A percentile compares a stretch with the other conserved stretches of the same genome.
These are phyloP conservation scores for Umbilicaria muhlenbergii DNA, from an alignment of 495 filamentous ascomycete species.

Conservation along the genomic window DNA sequence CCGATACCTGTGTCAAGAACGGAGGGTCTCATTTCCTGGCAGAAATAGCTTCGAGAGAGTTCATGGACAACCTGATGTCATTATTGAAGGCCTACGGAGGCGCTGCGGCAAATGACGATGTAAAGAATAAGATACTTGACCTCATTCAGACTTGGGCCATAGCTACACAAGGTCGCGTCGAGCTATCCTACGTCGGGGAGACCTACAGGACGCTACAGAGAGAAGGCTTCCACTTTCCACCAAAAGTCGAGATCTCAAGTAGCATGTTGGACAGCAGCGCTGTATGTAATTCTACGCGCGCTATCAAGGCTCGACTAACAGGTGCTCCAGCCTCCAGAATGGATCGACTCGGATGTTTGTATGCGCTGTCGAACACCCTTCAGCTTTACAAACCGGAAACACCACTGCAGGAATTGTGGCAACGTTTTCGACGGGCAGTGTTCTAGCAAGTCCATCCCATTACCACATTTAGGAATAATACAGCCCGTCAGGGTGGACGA, in stretches of 20 bases:
- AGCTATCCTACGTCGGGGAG: conserved; percentile 73
- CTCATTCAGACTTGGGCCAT: conserved; percentile 88
- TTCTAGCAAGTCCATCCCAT: conserved; percentile 71
- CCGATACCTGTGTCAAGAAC: conserved; percentile 97
- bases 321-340: conserved; percentile 68
- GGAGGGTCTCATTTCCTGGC: conserved; percentile 90
- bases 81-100: conserved; percentile 66
- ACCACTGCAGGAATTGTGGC: conserved; percentile 94
- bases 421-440: conserved; percentile 93
- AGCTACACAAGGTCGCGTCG: conserved; percentile 71
- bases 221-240: conserved; percentile 83
- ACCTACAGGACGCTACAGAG: conserved; percentile 65
- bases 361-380: conserved; percentile 94
- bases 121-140: conserved; percentile 79
- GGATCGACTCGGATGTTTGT: conserved; percentile 95
- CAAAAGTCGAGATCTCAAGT: conserved; percentile 69
- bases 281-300: conserved; percentile 37
- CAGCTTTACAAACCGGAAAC: conserved; percentile 94
- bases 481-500: conserved; percentile 93
- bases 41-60: conserved; percentile 91
- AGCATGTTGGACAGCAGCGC: conserved; percentile 96
- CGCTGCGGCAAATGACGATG: conserved; percentile 64
- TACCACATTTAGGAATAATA: conserved; percentile 85
- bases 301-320: conserved; percentile 5
- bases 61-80: conserved; percentile 93